Evolutionary conservation across 805 yeast species (phyloP).

Genomic region (Torulaspora indica): DNA sequence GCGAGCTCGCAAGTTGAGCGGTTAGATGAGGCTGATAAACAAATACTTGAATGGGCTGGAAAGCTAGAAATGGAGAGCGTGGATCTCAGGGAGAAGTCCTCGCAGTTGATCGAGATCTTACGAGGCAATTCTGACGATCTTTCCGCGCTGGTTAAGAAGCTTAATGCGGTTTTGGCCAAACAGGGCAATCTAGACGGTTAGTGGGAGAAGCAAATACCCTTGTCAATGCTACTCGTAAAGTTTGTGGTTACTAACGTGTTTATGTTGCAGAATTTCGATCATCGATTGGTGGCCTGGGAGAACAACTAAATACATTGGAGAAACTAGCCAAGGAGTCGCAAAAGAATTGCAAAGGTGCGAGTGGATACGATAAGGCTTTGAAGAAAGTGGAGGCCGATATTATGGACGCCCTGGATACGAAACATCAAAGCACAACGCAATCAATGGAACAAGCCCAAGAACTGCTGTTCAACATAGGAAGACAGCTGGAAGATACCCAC

Average conservation of each 20-base stretch:
- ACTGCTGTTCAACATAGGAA: conserved; percentile 8
- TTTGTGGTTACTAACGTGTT: conserved; percentile 4
- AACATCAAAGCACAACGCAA: background rate
- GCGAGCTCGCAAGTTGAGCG: conserved; percentile 14
- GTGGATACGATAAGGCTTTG: background rate
- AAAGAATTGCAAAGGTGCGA: background rate
- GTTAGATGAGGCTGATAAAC: conserved; percentile 33
- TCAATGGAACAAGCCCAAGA: conserved; percentile 10
- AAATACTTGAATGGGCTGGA: conserved; percentile 46
- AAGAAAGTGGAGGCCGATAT: conserved; percentile 1
- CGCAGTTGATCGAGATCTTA: conserved; percentile 17
- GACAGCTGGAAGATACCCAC: conserved; percentile 22
- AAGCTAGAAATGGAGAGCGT: conserved; percentile 46
- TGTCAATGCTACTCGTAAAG: background rate
- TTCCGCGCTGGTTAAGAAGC: conserved; percentile 10
- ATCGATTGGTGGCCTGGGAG: conserved; percentile 1
- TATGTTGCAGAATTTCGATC: conserved; percentile 2
- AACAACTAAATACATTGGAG: conserved; percentile 2
- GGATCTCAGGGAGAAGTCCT: conserved; percentile 38
- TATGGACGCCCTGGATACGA: conserved; percentile 1
- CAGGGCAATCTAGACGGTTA: conserved; percentile 16
- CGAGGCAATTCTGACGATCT: conserved; percentile 18
- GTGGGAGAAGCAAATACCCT: conserved; percentile 11
- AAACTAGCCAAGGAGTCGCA: conserved; percentile 1
- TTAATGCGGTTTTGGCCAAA: conserved; percentile 8